Percentiles rank a stretch among this genome's conserved stretches.
Conservation (phyloP, 1,139 yeast genomes). For the Pichia sp. region DNA sequence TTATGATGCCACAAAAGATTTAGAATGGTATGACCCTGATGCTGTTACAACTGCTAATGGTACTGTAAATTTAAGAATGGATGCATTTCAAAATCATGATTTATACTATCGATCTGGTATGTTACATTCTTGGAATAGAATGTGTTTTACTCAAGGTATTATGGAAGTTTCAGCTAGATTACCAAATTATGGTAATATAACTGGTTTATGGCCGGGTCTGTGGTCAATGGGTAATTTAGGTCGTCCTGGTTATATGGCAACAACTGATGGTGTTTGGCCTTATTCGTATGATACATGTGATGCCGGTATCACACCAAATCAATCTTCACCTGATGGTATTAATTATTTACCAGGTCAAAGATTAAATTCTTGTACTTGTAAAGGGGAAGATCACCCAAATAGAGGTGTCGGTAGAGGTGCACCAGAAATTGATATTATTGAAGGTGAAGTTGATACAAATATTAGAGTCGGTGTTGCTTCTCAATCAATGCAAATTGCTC, state of each 20-base stretch:
- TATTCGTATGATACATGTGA: slow-evolving; percentile 55
- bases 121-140: slow-evolving; percentile 56
- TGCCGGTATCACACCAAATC: slow-evolving; percentile 62
- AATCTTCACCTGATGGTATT: slow-evolving; percentile 56
- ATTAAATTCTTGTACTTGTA: slow-evolving; percentile 50
- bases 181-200: slow-evolving; percentile 48
- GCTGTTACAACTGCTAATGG: slow-evolving; percentile 51
- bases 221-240: slow-evolving; percentile 63
- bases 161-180: slow-evolving; percentile 46
- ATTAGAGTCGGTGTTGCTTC: slow-evolving; percentile 45
- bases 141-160: slow-evolving; percentile 54
- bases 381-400: slow-evolving; percentile 54
- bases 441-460: slow-evolving; percentile 47
- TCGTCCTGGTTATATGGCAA: slow-evolving; percentile 57
- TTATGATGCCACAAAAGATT: slow-evolving; percentile 55
- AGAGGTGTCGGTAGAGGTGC: slow-evolving; percentile 58
- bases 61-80: slow-evolving; percentile 44
- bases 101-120: slow-evolving; percentile 55
- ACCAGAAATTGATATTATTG: slow-evolving; percentile 58
- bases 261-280: slow-evolving; percentile 64
- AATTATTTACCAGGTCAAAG: slow-evolving; percentile 55
- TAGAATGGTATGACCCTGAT: slow-evolving; percentile 66
- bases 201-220: slow-evolving; percentile 61
- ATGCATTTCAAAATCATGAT: slow-evolving; percentile 50
- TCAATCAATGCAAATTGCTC: slow-evolving; percentile 57